These are phyloP conservation scores for Suillus ampliporus DNA, from an alignment of 768 basidiomycete genomes.

Conservation along the genomic window DNA sequence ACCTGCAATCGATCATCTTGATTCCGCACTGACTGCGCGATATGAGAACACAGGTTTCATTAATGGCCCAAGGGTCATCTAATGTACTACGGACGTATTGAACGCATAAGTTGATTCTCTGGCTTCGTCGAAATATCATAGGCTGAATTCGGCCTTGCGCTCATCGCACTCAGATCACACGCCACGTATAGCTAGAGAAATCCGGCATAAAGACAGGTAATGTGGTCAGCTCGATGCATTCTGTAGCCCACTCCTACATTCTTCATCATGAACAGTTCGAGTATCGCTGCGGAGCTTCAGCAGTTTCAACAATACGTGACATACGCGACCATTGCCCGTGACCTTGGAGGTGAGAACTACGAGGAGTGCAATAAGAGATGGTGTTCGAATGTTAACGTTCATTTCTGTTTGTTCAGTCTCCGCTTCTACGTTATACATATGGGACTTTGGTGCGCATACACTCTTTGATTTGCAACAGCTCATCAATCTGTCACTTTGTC, in stretches of 20 bases:
- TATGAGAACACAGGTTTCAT: no score
- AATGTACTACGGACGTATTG: no score
- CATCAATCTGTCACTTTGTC: not conserved
- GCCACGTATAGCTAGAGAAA: not conserved
- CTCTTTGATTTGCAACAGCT: not conserved
- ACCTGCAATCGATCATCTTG: not conserved
- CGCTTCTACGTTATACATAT: not conserved
- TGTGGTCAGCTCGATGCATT: not conserved
- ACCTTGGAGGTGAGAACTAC: slow-evolving; percentile 7
- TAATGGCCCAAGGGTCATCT: no score
- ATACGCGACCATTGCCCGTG: not conserved
- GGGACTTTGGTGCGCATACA: slow-evolving; percentile 4
- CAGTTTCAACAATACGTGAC: slow-evolving; percentile 1
- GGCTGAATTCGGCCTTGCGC: not conserved
- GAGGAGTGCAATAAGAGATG: no score
- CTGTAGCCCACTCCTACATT: not conserved
- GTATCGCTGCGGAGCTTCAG: slow-evolving; percentile 1
- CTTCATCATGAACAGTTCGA: slow-evolving; percentile 6
- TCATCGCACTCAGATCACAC: no score
- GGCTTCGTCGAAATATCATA: not conserved
- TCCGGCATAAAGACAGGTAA: not conserved
- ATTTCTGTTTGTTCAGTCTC: slow-evolving; percentile 5
- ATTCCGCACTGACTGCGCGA: not conserved
- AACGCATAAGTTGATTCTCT: no score
- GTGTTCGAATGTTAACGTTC: not conserved